These are phyloP conservation scores for Populus alba DNA, from an alignment of 345 rosid species.

Conservation along the genomic window DNA sequence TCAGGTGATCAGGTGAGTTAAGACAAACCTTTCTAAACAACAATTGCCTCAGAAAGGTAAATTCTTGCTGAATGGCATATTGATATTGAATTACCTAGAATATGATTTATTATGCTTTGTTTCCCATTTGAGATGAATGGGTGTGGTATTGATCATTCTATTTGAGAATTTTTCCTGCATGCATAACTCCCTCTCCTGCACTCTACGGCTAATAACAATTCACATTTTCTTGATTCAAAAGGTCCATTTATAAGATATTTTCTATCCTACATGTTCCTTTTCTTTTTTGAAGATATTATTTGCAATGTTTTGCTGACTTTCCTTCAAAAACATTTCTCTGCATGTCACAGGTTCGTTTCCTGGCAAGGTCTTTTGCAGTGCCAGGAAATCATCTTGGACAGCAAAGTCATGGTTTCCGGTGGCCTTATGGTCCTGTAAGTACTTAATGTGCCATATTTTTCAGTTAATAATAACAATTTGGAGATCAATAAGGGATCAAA, in stretches of 20 bases:
- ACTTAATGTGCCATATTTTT: background rate
- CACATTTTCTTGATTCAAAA: slow-evolving; percentile 2
- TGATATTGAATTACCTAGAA: background rate
- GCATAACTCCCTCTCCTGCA: background rate
- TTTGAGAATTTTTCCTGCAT: background rate
- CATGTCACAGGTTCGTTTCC: slow-evolving; percentile 69
- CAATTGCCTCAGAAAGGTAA: background rate
- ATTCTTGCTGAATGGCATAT: background rate
- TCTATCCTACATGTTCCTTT: background rate
- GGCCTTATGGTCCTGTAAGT: slow-evolving; percentile 99
- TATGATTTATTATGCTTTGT: background rate
- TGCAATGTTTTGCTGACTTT: slow-evolving; percentile 3
- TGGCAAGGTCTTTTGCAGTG: slow-evolving; percentile 86
- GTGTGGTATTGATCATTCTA: background rate
- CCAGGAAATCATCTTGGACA: slow-evolving; percentile 98
- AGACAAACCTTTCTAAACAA: background rate
- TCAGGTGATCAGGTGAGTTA: slow-evolving; percentile 85
- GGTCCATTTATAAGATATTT: slow-evolving; percentile 4
- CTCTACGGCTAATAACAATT: background rate
- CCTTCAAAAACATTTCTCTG: background rate
- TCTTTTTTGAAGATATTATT: background rate
- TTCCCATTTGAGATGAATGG: slow-evolving; percentile 3
- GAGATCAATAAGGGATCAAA: too few relatives aligned
- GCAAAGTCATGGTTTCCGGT: slow-evolving; percentile 92
- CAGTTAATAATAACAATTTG: background rate